phyloP scores from a whole-genome alignment of 345 rosid genomes.

The Corymbia maculata region DNA sequence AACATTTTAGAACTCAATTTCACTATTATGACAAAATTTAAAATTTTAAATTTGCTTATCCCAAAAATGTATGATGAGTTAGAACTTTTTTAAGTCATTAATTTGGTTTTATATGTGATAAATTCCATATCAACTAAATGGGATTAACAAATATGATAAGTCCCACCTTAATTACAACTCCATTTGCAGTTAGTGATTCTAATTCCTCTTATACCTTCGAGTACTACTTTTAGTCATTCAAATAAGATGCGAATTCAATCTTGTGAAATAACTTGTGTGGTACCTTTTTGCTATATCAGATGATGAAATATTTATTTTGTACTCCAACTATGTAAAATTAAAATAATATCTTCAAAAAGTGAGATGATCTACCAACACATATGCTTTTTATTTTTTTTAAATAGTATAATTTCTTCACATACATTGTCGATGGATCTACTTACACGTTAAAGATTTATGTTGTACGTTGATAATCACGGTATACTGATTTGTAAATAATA shows the following conservation, averaged over 20 bases:
- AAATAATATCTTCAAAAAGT: no score
- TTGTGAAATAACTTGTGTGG: no score
- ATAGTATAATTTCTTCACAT: no score
- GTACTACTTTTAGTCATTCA: background rate
- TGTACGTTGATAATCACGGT: background rate
- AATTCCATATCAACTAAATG: background rate
- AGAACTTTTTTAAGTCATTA: no score
- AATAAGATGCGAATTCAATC: background rate
- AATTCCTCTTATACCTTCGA: background rate
- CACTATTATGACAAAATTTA: no score
- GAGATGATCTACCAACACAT: background rate
- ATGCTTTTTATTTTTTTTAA: no score
- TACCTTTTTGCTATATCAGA: background rate
- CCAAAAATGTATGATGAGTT: background rate
- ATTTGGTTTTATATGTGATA: no score
- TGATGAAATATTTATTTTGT: no score
- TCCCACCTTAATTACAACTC: background rate
- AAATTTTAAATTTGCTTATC: no score
- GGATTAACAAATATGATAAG: background rate
- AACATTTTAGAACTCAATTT: no score
- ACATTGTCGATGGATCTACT: background rate
- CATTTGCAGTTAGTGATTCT: no score
- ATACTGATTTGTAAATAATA: background rate
- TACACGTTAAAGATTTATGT: background rate
- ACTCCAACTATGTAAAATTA: background rate